phyloP scores from a whole-genome alignment of 225 moss, liverwort and hornwort species.

The Polytrichum commune region DNA sequence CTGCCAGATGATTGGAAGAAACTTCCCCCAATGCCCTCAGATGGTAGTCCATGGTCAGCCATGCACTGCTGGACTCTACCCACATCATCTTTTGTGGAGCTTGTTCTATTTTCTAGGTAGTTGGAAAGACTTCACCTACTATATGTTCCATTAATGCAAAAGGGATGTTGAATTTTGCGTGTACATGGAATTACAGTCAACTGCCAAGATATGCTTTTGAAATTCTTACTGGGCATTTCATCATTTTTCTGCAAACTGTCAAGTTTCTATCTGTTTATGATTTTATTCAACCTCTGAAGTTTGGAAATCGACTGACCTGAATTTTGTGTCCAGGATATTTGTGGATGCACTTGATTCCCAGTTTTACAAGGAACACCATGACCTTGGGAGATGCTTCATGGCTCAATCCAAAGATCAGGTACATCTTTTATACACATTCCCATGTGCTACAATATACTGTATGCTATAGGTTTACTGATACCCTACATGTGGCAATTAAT shows the following conservation, averaged over 20 bases:
- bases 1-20: slow-evolving; percentile 69
- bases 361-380: slow-evolving; percentile 61
- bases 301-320: neutral
- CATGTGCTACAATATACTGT: too few relatives aligned
- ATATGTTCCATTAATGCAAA: neutral
- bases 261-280: slow-evolving; percentile 15
- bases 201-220: slow-evolving; percentile 6
- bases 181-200: slow-evolving; percentile 2
- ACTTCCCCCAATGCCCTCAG: slow-evolving; percentile 79
- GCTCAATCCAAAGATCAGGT: slow-evolving; percentile 66
- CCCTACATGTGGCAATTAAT: too few relatives aligned
- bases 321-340: slow-evolving; percentile 64
- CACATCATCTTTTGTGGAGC: slow-evolving; percentile 81
- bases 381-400: slow-evolving; percentile 68
- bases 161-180: neutral
- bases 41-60: slow-evolving; percentile 75
- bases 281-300: neutral
- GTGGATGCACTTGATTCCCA: slow-evolving; percentile 77
- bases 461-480: too few relatives aligned
- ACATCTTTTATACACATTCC: slow-evolving; percentile 1
- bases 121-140: neutral
- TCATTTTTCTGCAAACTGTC: slow-evolving; percentile 7
- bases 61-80: slow-evolving; percentile 92
- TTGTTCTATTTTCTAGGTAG: slow-evolving; percentile 78
- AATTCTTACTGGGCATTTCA: neutral